Conservation (phyloP, 2,329 filamentous ascomycete species). For the Fusarium paranaense region DNA sequence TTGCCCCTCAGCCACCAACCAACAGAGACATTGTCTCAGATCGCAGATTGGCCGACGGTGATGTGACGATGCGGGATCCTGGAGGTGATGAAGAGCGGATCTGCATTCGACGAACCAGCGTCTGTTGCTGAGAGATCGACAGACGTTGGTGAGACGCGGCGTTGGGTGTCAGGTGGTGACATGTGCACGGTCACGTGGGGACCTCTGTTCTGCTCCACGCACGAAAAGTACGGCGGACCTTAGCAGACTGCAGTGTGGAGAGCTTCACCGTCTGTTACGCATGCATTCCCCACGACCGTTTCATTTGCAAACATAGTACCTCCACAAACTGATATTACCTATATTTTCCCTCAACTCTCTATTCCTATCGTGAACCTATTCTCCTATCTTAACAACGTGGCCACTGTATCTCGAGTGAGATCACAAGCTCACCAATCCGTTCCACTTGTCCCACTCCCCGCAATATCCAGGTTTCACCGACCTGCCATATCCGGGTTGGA, state of each 20-base stretch:
- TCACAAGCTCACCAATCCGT: slow-evolving; percentile 8
- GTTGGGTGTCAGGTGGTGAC: not conserved
- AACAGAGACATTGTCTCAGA: slow-evolving; percentile 20
- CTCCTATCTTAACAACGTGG: not conserved
- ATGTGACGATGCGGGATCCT: slow-evolving; percentile 38
- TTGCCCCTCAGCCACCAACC: slow-evolving; percentile 31
- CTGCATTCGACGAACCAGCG: slow-evolving; percentile 29
- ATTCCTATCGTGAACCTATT: not conserved
- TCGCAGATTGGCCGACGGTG: slow-evolving; percentile 32
- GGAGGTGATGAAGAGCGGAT: slow-evolving; percentile 33
- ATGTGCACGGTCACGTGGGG: slow-evolving; percentile 33
- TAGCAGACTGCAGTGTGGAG: not conserved
- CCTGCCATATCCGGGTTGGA: slow-evolving; percentile 36
- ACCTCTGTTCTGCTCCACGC: not conserved
- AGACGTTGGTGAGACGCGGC: slow-evolving; percentile 9
- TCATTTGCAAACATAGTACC: slow-evolving; percentile 25
- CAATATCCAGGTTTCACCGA: slow-evolving; percentile 15
- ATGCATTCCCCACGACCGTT: slow-evolving; percentile 16
- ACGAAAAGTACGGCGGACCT: not conserved
- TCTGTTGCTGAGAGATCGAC: slow-evolving; percentile 6
- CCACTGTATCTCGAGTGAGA: slow-evolving; percentile 2
- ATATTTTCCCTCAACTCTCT: not conserved
- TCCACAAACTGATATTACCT: not conserved
- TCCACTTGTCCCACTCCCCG: slow-evolving; percentile 17
- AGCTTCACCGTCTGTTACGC: slow-evolving; percentile 32